These are phyloP conservation scores for Aspergillus pseudotamarii DNA, from an alignment of 2,329 filamentous ascomycete genomes.

Conservation along the genomic window DNA sequence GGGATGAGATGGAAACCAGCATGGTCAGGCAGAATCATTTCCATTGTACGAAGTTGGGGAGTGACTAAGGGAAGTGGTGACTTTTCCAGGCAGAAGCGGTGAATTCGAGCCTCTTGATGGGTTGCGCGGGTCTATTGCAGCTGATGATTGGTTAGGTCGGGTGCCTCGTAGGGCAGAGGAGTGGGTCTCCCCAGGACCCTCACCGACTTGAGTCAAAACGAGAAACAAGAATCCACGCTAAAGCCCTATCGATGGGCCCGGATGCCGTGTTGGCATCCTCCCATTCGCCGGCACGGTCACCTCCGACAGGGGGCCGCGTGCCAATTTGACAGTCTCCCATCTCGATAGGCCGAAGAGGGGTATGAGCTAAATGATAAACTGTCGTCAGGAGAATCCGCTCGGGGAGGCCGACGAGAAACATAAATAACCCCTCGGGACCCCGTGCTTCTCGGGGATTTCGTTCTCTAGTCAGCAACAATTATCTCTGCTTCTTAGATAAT, in stretches of 20 bases:
- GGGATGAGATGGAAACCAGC: neutral
- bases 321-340: neutral
- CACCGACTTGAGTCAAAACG: slow-evolving; percentile 15
- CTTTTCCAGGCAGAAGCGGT: slow-evolving; percentile 24
- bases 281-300: slow-evolving; percentile 18
- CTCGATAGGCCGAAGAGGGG: neutral
- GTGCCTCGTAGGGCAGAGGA: slow-evolving; percentile 16
- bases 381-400: neutral
- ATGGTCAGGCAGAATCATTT: neutral
- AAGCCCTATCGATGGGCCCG: slow-evolving; percentile 29
- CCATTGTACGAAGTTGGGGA: neutral
- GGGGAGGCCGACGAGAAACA: neutral
- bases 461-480: too few relatives aligned
- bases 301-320: slow-evolving; percentile 8
- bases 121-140: slow-evolving; percentile 6
- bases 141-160: neutral
- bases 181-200: slow-evolving; percentile 11
- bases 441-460: neutral
- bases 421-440: slow-evolving; percentile 3
- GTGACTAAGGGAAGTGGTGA: neutral
- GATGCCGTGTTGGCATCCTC: slow-evolving; percentile 17
- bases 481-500: neutral
- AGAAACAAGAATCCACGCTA: slow-evolving; percentile 16
- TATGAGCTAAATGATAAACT: neutral
- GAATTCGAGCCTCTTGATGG: slow-evolving; percentile 18